Evolutionary conservation across 176 grass and related monocot species (phyloP), one percentile per base, ranked within the genome.

Genomic region (Juncus inflexus): DNA sequence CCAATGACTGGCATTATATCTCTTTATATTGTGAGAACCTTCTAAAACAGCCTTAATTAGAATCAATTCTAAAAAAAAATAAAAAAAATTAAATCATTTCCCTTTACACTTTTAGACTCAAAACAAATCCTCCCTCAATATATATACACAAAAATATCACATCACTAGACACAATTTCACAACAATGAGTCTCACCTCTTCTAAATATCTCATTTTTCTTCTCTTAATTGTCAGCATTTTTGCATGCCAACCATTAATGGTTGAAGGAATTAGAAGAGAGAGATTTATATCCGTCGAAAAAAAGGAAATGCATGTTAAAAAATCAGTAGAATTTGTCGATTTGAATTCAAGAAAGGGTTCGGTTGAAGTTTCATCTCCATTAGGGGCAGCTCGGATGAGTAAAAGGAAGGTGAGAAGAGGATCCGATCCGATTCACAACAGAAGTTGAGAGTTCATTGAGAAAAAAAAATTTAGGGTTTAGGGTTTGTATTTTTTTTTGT

Each of bases 31-130:
- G 65, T 69, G 35, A 6, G 65, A 69, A 69, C 50, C 65, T 55
- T 69, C 65, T 54, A 69, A 69, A 69, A 12, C 65, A 69, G 65
- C 65, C 65, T 69, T 69, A 47, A 47, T 47, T 47, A 55, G 47
- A 55, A 69, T 69, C 35, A 3, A 45, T 55, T 47, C 4, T 47
- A 28, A 28, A 28, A 28, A 28, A 28, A 28, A 28, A n/a, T n/a
- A n/a, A n/a, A n/a, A n/a, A n/a, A n/a, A n/a, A n/a, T n/a, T 28
- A 28, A 55, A 69, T 69, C 35, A 3, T 35, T 55, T 47, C 4
- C 9, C 53, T 66, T 66, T 13, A 28, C 47, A 14, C 42, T 66
- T 55, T 69, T 69, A 55, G 66, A 69, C 51, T 3, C 66, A 69
- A 69, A 69, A 13, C 35, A 15, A 8, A 54, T 55, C 36, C 47